Conservation (phyloP, 495 filamentous ascomycete species). For the Podospora fimiseda region DNA sequence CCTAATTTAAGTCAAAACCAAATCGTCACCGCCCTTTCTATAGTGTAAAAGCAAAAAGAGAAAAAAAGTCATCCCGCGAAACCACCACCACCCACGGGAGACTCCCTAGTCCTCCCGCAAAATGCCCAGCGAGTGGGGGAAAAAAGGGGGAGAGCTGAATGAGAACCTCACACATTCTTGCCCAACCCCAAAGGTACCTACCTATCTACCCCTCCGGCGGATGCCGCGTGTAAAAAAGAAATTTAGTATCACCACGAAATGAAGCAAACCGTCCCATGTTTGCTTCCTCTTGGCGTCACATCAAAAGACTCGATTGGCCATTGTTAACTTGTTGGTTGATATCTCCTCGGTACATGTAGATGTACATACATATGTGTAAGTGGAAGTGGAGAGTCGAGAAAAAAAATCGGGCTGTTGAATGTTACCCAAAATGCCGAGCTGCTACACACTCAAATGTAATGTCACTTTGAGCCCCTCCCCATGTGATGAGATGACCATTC, state of each 20-base stretch:
- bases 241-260: neutral
- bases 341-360: too few species aligned
- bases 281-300: too few species aligned
- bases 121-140: neutral
- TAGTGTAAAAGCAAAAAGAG: neutral
- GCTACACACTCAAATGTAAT: too few species aligned
- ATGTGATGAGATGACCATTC: neutral
- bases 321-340: too few species aligned
- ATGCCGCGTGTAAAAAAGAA: neutral
- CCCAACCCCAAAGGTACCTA: neutral
- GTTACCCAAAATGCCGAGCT: neutral
- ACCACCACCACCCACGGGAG: too few species aligned
- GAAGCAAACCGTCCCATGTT: neutral
- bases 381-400: neutral
- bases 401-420: neutral
- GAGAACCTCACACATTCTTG: neutral
- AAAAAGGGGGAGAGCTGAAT: neutral
- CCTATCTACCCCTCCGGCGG: too few species aligned
- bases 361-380: neutral
- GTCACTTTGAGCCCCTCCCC: neutral
- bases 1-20: too few species aligned
- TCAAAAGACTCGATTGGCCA: too few species aligned
- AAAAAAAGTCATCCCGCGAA: too few species aligned
- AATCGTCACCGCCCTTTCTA: neutral
- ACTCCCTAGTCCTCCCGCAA: neutral